Conservation (phyloP, 192 early-diverging fungal species). For the Oehlia diaphana region DNA sequence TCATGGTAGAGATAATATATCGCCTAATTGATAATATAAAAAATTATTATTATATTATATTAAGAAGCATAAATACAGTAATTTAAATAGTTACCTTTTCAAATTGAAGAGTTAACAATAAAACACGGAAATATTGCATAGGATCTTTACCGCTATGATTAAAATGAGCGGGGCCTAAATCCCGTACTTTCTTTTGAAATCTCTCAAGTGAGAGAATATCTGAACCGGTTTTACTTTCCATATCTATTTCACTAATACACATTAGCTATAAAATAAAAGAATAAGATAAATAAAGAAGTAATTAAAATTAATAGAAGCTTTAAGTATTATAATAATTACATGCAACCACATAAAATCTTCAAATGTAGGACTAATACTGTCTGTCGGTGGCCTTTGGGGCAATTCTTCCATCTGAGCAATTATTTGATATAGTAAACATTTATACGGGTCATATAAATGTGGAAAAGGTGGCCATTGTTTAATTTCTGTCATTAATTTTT, state of each 20-base stretch:
- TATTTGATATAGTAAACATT: conserved; percentile 85
- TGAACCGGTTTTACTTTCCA: background rate
- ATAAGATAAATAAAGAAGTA: background rate
- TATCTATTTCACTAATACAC: background rate
- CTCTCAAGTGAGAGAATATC: conserved; percentile 58
- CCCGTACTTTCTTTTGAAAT: conserved; percentile 64
- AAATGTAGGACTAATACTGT: conserved; percentile 68
- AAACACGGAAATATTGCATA: conserved; percentile 76
- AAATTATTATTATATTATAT: background rate
- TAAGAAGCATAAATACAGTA: background rate
- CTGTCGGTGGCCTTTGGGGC: conserved; percentile 59
- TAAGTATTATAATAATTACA: conserved; percentile 36
- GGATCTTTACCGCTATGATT: conserved; percentile 67
- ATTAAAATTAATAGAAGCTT: background rate
- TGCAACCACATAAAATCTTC: conserved; percentile 97
- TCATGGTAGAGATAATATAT: conserved; percentile 68
- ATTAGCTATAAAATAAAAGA: conserved; percentile 1
- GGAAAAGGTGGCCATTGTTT: conserved; percentile 47
- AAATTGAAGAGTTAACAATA: conserved; percentile 89
- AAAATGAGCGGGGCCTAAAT: conserved; percentile 73
- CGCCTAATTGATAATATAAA: conserved; percentile 44
- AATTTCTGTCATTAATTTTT: conserved; percentile 60
- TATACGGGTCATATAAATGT: conserved; percentile 82
- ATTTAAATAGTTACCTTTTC: conserved; percentile 51
- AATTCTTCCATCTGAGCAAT: conserved; percentile 79